These are phyloP conservation scores for Trichophyton simii DNA, from an alignment of 2,329 filamentous ascomycete genomes.

Conservation along the genomic window DNA sequence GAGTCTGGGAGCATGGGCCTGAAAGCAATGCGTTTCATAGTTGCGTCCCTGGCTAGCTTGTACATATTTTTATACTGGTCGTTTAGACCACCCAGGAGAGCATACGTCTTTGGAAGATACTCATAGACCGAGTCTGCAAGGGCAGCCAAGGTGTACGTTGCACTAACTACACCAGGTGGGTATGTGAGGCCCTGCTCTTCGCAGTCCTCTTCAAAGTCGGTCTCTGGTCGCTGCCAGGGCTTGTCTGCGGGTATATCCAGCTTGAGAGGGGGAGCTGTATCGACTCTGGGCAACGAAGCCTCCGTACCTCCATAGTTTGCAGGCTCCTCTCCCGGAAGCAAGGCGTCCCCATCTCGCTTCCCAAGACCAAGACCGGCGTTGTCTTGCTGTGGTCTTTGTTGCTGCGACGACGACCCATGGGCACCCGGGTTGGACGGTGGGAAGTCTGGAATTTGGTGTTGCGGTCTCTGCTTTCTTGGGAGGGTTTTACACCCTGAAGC, in stretches of 20 bases:
- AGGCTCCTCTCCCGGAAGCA: constrained; percentile 20
- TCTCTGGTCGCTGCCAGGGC: not conserved
- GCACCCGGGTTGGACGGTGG: not conserved
- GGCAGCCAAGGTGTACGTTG: constrained; percentile 38
- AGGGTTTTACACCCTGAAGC: constrained; percentile 59
- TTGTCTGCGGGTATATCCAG: not conserved
- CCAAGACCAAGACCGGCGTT: not conserved
- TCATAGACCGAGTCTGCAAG: constrained; percentile 47
- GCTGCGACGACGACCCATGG: not conserved
- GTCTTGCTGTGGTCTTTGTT: not conserved
- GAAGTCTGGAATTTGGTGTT: not conserved
- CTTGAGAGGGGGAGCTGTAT: not conserved
- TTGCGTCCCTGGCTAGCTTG: constrained; percentile 51
- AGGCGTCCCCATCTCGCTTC: not conserved
- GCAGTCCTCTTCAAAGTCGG: constrained; percentile 18
- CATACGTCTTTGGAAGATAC: constrained; percentile 52
- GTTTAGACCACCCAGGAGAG: constrained; percentile 63
- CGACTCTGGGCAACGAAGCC: not conserved
- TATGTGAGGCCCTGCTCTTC: constrained; percentile 29
- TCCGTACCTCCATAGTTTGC: constrained; percentile 13
- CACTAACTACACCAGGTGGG: constrained; percentile 17
- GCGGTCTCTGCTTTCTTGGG: not conserved
- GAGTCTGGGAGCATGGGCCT: constrained; percentile 59
- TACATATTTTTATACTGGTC: constrained; percentile 56
- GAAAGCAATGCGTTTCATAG: constrained; percentile 62